phyloP scores from a whole-genome alignment of 2,329 filamentous ascomycete species.

The Fusarium proliferatum region DNA sequence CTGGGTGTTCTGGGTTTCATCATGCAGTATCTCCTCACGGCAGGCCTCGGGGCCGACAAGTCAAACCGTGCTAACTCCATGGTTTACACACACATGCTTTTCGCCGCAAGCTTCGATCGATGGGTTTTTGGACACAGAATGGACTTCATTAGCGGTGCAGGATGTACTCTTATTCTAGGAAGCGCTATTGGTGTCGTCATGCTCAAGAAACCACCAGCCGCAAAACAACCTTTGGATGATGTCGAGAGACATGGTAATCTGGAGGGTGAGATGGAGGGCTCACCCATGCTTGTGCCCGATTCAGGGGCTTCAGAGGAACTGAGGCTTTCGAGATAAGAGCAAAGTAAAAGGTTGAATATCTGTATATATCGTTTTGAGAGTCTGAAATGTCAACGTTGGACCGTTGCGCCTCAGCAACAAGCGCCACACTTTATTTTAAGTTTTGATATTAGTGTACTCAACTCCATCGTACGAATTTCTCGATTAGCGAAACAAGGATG shows the following conservation, averaged over 20 bases:
- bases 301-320: slow-evolving; percentile 43
- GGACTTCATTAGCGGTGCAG: slow-evolving; percentile 60
- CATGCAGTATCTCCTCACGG: slow-evolving; percentile 88
- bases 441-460: background rate
- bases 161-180: slow-evolving; percentile 64
- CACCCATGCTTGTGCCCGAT: slow-evolving; percentile 54
- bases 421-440: background rate
- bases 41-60: slow-evolving; percentile 78
- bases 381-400: background rate
- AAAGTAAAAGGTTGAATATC: background rate
- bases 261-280: slow-evolving; percentile 50
- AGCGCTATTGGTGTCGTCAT: slow-evolving; percentile 64
- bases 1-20: slow-evolving; percentile 81
- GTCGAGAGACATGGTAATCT: slow-evolving; percentile 49
- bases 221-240: slow-evolving; percentile 45
- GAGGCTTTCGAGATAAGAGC: slow-evolving; percentile 26
- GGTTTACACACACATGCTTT: slow-evolving; percentile 69
- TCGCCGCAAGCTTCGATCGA: slow-evolving; percentile 63
- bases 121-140: slow-evolving; percentile 65
- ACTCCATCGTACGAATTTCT: background rate
- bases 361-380: background rate
- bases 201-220: slow-evolving; percentile 53
- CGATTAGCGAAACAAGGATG: background rate
- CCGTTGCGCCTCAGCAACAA: background rate
- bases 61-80: slow-evolving; percentile 68